A percentile compares a stretch with the other conserved stretches of the same genome.
Evolutionary conservation across 139 green algal genomes (phyloP).

Genomic region (Volvox africanus): DNA sequence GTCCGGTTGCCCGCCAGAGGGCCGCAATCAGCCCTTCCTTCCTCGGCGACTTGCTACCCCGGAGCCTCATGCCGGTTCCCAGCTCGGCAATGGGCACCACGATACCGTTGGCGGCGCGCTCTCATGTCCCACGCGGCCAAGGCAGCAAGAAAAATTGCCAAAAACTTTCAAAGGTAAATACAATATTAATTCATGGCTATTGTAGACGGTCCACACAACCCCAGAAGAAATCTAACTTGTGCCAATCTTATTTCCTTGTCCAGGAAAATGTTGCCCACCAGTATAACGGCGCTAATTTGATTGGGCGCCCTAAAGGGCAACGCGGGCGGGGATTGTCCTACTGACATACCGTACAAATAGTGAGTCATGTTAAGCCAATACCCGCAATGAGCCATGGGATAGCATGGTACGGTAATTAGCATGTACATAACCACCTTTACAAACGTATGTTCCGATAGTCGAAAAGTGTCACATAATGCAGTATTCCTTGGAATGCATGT

Average conservation of each 20-base stretch:
- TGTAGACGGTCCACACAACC: too few species aligned
- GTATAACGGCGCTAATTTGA: background rate
- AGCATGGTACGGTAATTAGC: too few species aligned
- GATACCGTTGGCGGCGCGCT: background rate
- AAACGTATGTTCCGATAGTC: too few species aligned
- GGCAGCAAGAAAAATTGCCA: background rate
- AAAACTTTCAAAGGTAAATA: background rate
- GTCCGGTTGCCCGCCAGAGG: background rate
- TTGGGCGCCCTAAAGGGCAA: background rate
- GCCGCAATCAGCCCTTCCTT: background rate
- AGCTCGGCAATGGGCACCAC: background rate
- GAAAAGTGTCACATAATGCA: too few species aligned
- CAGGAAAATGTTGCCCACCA: constrained; percentile 19
- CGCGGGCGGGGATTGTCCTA: background rate
- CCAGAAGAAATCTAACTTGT: background rate
- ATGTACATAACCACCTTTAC: too few species aligned
- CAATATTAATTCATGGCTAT: too few species aligned
- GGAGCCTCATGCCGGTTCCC: background rate
- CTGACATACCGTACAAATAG: background rate
- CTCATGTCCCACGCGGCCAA: background rate
- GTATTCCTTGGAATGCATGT: too few species aligned
- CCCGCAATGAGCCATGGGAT: too few species aligned
- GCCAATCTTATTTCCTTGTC: background rate
- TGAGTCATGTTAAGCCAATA: too few species aligned
- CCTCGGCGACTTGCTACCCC: background rate